These are phyloP conservation scores for Ceratocystis cubensis DNA, from an alignment of 2,329 filamentous ascomycete genomes.

Conservation along the genomic window DNA sequence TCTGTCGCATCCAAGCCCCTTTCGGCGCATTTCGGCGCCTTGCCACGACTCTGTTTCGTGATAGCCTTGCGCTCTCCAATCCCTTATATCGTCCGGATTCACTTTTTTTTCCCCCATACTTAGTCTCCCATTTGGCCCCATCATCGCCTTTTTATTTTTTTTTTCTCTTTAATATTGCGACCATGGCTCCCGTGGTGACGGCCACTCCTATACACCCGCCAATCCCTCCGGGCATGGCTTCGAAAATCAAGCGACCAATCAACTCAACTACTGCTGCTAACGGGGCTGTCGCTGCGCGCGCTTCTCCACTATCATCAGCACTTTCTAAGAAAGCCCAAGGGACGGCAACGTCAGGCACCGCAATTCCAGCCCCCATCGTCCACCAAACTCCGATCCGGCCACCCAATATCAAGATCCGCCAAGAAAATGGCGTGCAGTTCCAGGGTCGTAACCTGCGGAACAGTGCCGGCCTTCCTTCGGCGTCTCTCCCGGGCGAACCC, in stretches of 20 bases:
- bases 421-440: constrained; percentile 37
- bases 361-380: constrained; percentile 23
- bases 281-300: constrained; percentile 45
- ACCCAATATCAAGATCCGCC: constrained; percentile 18
- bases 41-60: constrained; percentile 10
- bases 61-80: constrained; percentile 3
- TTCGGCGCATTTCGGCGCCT: constrained; percentile 20
- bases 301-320: constrained; percentile 46
- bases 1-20: constrained; percentile 15
- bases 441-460: constrained; percentile 38
- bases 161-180: background rate
- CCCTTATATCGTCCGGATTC: background rate
- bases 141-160: background rate
- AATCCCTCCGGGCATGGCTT: constrained; percentile 22
- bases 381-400: constrained; percentile 19
- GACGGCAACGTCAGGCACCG: constrained; percentile 33
- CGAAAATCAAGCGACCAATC: constrained; percentile 52
- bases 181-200: constrained; percentile 46
- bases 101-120: background rate
- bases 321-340: constrained; percentile 43
- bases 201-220: constrained; percentile 34
- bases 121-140: background rate
- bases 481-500: constrained; percentile 36
- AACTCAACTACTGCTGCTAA: constrained; percentile 54
- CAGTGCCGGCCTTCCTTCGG: constrained; percentile 39